Base-by-base conservation (phyloP, 176 grass and related monocot species). In the Oryza glumipatula region DNA sequence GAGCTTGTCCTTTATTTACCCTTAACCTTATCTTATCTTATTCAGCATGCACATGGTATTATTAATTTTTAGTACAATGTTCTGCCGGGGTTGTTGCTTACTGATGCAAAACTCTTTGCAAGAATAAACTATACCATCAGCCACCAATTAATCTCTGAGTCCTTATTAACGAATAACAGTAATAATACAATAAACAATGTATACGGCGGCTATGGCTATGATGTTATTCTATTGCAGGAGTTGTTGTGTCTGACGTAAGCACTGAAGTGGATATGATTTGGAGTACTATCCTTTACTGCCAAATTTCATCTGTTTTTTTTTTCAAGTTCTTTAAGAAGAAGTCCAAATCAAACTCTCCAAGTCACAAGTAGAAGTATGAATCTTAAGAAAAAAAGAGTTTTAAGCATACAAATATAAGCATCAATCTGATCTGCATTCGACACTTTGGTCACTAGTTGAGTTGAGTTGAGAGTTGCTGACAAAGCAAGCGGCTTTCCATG, bases 401-500 rank as follows among this genome's bases (percentile, higher is more conserved):
- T 28, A 38, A 38, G 38, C 6, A 8, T 38, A 56, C 52, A 21
- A 21, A 6, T 58, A 58, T 58, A 58, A 21, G 17, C 54, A 58
- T 5, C 17, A 21, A 1, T 58, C 14, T 52, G 49, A 52, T 52
- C 14, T 52, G 26, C 26, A 1, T 26, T 26, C 26, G 26, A 26
- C 51, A 63, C 1, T 63, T 63, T 5, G 0, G 36, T 38, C 7
- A 61, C 2, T 2, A 63, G 58, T 23, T 32, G 28, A 28, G 28
- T 28, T 9, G 17, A 21, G 56, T 60, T 9, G 7, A 21, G 56
- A n/a, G 19, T n/a, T 63, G 58, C 58, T 22, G 58, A 63, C 58
- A 23, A 63, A 63, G 58, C 58, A 22, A 21, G 21, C 58, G 58
- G 21, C 58, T 63, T 63, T 63, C 80, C 21, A 95, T 98, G 96